Percentiles rank a stretch among this genome's conserved stretches.
phyloP scores from a whole-genome alignment of 345 rosid species.

The Bruguiera gymnorhiza region DNA sequence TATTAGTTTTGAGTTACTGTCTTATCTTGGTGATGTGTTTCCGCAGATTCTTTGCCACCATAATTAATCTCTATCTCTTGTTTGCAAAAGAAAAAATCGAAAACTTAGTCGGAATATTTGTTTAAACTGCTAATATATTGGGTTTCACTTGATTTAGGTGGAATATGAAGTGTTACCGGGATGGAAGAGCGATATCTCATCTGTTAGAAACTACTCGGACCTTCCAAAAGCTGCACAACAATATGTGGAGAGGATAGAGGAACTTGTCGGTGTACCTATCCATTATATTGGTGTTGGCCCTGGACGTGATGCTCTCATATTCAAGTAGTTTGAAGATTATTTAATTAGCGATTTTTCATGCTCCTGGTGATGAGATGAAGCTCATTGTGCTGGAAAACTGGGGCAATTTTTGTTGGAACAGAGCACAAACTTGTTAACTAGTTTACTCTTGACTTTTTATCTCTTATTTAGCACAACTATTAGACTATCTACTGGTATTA shows the following conservation, averaged over 20 bases:
- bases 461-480: neutral
- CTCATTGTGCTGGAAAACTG: neutral
- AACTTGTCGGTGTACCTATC: slow-evolving; percentile 76
- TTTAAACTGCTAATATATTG: neutral
- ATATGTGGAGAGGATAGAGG: slow-evolving; percentile 88
- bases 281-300: slow-evolving; percentile 92
- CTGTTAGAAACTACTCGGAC: slow-evolving; percentile 64
- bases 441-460: neutral
- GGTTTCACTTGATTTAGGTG: slow-evolving; percentile 44
- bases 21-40: too few relatives aligned
- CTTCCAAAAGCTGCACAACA: slow-evolving; percentile 78
- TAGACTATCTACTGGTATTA: neutral
- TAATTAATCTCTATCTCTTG: too few relatives aligned
- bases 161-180: slow-evolving; percentile 91
- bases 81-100: too few relatives aligned
- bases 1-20: too few relatives aligned
- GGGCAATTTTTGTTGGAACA: neutral
- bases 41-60: too few relatives aligned
- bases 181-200: slow-evolving; percentile 82
- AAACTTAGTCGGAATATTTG: too few relatives aligned
- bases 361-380: neutral
- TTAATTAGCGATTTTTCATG: neutral
- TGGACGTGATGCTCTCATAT: slow-evolving; percentile 87
- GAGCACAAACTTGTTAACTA: neutral
- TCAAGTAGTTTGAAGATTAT: slow-evolving; percentile 39